Evolutionary conservation across 768 basidiomycete species (phyloP).

Genomic region (Rhizopogon sp.): DNA sequence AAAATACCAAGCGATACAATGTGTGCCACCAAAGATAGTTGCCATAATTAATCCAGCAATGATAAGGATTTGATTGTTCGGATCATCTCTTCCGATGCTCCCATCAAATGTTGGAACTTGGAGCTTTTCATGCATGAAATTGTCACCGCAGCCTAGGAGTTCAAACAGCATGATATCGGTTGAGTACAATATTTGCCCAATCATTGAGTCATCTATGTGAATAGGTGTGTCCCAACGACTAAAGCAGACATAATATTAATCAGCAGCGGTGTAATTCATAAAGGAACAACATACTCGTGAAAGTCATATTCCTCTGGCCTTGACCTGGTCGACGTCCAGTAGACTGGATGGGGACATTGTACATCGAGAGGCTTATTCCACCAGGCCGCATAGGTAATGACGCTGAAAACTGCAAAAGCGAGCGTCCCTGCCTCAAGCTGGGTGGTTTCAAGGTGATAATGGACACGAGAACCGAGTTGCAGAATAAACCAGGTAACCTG

Average conservation of each 20-base stretch:
- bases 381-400: slow-evolving; percentile 29
- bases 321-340: not conserved
- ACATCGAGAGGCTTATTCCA: slow-evolving; percentile 37
- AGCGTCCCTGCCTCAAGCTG: slow-evolving; percentile 33
- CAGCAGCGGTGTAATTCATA: not conserved
- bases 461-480: slow-evolving; percentile 22
- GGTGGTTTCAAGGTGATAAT: slow-evolving; percentile 24
- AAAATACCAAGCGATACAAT: slow-evolving; percentile 21
- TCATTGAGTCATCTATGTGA: no score
- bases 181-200: no score
- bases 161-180: no score
- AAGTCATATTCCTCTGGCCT: no score
- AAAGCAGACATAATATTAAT: not conserved
- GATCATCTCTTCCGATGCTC: not conserved
- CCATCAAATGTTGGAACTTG: not conserved
- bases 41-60: slow-evolving; percentile 1
- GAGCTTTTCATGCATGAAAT: no score
- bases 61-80: rapidly evolving
- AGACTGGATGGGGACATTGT: slow-evolving; percentile 5
- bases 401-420: slow-evolving; percentile 27
- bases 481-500: slow-evolving; percentile 16
- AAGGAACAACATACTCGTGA: not conserved
- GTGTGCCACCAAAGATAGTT: slow-evolving; percentile 21
- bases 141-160: no score
- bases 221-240: no score